These are phyloP conservation scores for Lophiotrema nucula DNA, from an alignment of 495 filamentous ascomycete species.

Conservation along the genomic window DNA sequence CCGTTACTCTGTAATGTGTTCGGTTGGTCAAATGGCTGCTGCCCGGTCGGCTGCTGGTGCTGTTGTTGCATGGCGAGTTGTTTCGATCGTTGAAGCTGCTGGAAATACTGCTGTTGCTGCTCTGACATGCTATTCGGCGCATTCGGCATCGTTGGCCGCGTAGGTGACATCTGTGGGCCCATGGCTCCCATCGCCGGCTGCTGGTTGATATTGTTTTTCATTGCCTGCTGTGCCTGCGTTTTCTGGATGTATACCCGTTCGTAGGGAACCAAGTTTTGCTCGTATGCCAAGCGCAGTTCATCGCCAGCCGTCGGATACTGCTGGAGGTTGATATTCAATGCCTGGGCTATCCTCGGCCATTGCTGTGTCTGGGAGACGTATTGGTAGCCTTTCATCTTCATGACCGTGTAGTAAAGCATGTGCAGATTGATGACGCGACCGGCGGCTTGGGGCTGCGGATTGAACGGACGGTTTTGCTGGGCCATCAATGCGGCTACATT, in stretches of 20 bases:
- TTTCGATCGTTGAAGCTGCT: constrained; percentile 42
- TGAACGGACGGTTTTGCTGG: constrained; percentile 64
- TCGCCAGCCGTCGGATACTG: constrained; percentile 64
- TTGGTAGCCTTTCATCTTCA: constrained; percentile 70
- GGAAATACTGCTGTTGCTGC: constrained; percentile 43
- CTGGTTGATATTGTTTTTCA: background rate
- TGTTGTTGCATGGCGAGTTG: constrained; percentile 31
- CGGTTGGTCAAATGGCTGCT: constrained; percentile 9
- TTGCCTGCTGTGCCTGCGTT: constrained; percentile 12
- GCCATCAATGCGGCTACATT: constrained; percentile 71
- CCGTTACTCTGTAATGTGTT: constrained; percentile 33
- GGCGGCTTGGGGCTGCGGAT: constrained; percentile 65
- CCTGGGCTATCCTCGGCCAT: constrained; percentile 70
- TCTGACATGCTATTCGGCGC: constrained; percentile 37
- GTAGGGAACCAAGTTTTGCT: constrained; percentile 68
- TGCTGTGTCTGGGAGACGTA: constrained; percentile 63
- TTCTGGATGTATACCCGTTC: constrained; percentile 46
- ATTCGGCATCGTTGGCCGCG: constrained; percentile 49
- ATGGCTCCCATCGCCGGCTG: constrained; percentile 45
- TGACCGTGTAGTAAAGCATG: constrained; percentile 71
- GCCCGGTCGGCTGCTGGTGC: background rate
- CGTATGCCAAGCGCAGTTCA: constrained; percentile 70
- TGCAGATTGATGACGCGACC: constrained; percentile 69
- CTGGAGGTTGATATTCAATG: constrained; percentile 62
- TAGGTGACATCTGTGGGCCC: constrained; percentile 45